Base-by-base conservation (phyloP, 768 basidiomycete genomes). In the Mycena maculata region DNA sequence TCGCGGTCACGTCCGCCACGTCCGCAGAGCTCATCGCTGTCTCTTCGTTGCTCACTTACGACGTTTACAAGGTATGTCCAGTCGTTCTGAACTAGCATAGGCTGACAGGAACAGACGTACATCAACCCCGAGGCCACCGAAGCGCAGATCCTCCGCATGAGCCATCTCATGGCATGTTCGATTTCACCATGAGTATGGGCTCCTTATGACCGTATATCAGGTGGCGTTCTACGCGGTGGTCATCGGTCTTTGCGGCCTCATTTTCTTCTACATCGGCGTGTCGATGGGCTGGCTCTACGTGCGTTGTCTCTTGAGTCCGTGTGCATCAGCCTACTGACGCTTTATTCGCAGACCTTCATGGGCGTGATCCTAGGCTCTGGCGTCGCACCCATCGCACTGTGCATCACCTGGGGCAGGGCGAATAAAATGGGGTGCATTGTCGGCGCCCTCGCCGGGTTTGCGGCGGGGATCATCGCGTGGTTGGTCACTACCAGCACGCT, bases 201-300 rank as follows among this genome's bases (percentile, higher is more conserved):
- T 39, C 11, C 25, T 60, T 28, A 60, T 41, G 10, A n/a, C 4
- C 5, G 28, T 48, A 18, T 13, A 20, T 27, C 62, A 91, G 89
- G 90, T 94, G 33, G 87, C 81, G 0, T 76, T 87, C 28, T 94
- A 91, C 72, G 92, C 91, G 0, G 71, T 95, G 42, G 83, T 92
- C 38, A 95, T 94, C 86, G 94, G 89, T 23, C 71, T 95, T n/a
- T 90, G 92, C 0, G 94, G 94, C 0, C 77, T 92, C 31, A 91
- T 94, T 56, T 97, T 97, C 83, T 94, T 83, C 79, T 95, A 92
- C 76, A 94, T 96, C 69, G 95, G 95, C 9, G 90, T 96, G 28
- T 93, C 92, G 27, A 92, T 96, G 92, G 95, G 95, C 23, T 96
- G 94, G 93, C 89, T 96, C 60, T 96, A 96, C 71, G 91, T 93